Evolutionary conservation across 2,329 filamentous ascomycete species (phyloP), one percentile per base, ranked within the genome.

Genomic region (Clonostachys chloroleuca): DNA sequence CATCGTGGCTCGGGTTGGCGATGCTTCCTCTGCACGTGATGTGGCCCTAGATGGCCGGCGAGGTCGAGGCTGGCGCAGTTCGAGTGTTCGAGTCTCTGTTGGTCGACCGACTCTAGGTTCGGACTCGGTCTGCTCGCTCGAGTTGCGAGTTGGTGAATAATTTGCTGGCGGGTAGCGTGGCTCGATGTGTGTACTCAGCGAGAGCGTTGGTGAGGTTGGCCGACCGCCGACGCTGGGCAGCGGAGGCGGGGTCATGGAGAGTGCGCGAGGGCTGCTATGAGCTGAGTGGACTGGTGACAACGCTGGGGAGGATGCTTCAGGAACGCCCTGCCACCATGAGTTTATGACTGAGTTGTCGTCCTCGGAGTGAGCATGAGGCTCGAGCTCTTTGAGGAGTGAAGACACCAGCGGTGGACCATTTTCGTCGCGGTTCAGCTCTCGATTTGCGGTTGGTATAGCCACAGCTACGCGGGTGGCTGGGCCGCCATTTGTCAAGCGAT

Each of bases 381-480:
- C 91, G 2, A 97, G 89, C 64, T 97, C 92, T 61, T 88, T 90
- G 44, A 97, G 71, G 7, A 97, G 73, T 1, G 90, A 92, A 20
- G 90, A 89, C 8, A 97, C 75, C 60, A 97, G 92, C 6, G 89
- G 92, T 8, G 90, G 88, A 8, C 78, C 80, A 30, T 73, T 77
- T 37, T 71, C 54, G 48, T 53, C 44, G 53, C 51, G 54, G 35
- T 52, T 52, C 45, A 51, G 45, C 53, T 53, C 37, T 47, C 35
- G 43, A n/a, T 40, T 36, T 24, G 47, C 39, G 5, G 44, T 36
- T 39, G 36, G 36, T 39, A 39, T 4, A 30, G 24, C 9, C 9
- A 30, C 24, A 30, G 24, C 24, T 9, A 30, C 24, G 24, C 24
- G 24, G 24, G 24, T 30, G 24, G 24, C 24, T 30, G 24, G 24